Evolutionary conservation across 2,329 filamentous ascomycete genomes (phyloP), one percentile per base, ranked within the genome.

Genomic region (Colletotrichum echinochloae): DNA sequence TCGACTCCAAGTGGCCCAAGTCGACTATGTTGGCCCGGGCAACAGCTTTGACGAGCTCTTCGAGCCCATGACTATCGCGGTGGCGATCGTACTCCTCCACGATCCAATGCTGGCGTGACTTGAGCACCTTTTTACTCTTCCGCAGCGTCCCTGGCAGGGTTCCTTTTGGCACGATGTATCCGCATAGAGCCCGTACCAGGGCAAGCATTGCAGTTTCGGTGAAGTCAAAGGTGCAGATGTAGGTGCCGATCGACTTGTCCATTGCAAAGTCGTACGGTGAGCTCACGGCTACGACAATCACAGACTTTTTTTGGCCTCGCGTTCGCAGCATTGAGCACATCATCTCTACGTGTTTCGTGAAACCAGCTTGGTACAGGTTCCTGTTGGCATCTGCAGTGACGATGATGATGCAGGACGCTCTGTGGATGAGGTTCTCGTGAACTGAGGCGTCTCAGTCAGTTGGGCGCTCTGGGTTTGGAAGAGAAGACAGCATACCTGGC

Each of bases 181-280:
- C 95, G 75, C 95, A 95, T 0, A 98, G 83, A 0, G 94, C 92
- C 69, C 94, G 91, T 23, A 97, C 94, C 5, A 97, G 83, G 1
- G 94, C 93, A 71, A 92, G 91, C 83, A 98, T 89, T 23, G 95
- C 94, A 9, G 93, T 95, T 76, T 98, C 95, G 0, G 95, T 98
- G 77, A 97, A 98, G 81, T 98, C 95, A 79, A 97, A 98, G 0
- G 95, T 97, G 83, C 95, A 98, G 49, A 98, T 88, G 76, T 98
- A 98, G 1, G 95, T 97, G 7, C 93, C 93, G 49, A 98, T 95
- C 0, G 90, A 90, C 73, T 92, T 92, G 77, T 98, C 95, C 88
- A 95, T 94, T 54, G 94, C 94, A 79, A 98, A 98, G 79, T 98
- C 95, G 79, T 98, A 98, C 0, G 95, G 95, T 0, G 95, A 98